Percentiles rank a stretch among this genome's conserved stretches.
phyloP scores from a whole-genome alignment of 2,329 filamentous ascomycete genomes.

The Daldinia eschscholtzii region DNA sequence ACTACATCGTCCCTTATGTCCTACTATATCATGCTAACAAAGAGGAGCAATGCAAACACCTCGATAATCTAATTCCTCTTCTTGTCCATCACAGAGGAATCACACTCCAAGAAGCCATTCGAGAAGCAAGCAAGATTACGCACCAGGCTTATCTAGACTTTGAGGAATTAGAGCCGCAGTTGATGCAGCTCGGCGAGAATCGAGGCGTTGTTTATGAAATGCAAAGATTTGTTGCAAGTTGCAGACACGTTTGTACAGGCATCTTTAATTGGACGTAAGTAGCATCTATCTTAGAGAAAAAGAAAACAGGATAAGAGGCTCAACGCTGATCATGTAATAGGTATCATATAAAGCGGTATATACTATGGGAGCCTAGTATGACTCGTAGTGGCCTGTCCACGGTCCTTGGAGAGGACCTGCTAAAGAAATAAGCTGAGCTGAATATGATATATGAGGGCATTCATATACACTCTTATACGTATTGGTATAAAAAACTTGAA shows the following conservation, averaged over 20 bases:
- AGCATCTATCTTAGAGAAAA: not conserved
- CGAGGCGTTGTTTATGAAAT: constrained; percentile 13
- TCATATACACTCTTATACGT: no score
- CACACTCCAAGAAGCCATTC: constrained; percentile 22
- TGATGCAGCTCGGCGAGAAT: constrained; percentile 14
- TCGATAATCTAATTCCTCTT: constrained; percentile 25
- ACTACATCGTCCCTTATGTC: not conserved
- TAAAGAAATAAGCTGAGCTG: not conserved
- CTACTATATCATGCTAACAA: constrained; percentile 2
- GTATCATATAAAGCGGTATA: not conserved
- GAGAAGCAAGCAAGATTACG: constrained; percentile 7
- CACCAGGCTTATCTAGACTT: constrained; percentile 24
- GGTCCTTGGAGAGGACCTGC: not conserved
- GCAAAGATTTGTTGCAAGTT: constrained; percentile 18
- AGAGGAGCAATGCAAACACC: constrained; percentile 28
- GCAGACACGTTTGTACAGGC: constrained; percentile 9
- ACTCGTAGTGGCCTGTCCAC: not conserved
- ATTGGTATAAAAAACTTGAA: no score
- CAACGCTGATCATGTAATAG: not conserved
- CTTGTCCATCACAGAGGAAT: constrained; percentile 17
- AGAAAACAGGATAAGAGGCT: not conserved
- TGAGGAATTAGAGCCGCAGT: constrained; percentile 15
- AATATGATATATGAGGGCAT: not conserved
- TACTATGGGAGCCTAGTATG: not conserved
- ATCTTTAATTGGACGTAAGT: constrained; percentile 27